Evolutionary conservation across 2,329 filamentous ascomycete species (phyloP), one percentile per base, ranked within the genome.

Genomic region (Aspergillus tamarii): DNA sequence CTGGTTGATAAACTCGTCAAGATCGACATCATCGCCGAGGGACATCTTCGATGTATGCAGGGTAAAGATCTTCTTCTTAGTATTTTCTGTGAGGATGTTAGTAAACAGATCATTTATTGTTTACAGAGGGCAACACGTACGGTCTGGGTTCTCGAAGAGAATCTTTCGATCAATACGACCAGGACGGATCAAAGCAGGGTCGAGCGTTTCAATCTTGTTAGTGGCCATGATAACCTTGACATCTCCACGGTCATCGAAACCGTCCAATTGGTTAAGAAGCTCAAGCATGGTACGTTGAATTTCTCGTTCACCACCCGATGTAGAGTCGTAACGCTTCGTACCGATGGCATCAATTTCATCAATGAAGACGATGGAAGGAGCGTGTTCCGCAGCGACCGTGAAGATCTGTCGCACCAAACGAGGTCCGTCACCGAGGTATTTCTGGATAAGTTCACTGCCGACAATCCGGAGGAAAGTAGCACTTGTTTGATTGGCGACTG

Each of bases 161-260:
- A 99, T 99, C 87, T 99, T 99, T 73, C 95, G 90, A 80, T 99
- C 95, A 79, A 99, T 99, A 86, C 95, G 94, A 68, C 95, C 95
- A 52, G 95, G 95, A 70, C 95, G 91, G 76, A 99, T 99, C 71
- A 99, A 85, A 21, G 95, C 95, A 61, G 95, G 95, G 76, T 99
- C 96, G 32, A 99, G 86, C 4, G 93, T 96, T 71, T 99, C 96
- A 71, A 99, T 99, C 88, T 99, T 99, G 89, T 99, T 99, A 70
- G 95, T 99, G 14, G 95, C 96, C 94, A 99, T 98, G 79, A 99
- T 94, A 66, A 99, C 95, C 85, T 99, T 99, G 81, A 99, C 94
- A 77, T 99, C 95, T 71, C 95, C 96, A 65, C 95, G 92, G 80
- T 99, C 96, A 76, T 99, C 95, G 82, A 99, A 99, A 73, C 95